A percentile compares a stretch with the other conserved stretches of the same genome.
Conservation (phyloP, 192 early-diverging fungal genomes). For the Chytriomyces sp. region DNA sequence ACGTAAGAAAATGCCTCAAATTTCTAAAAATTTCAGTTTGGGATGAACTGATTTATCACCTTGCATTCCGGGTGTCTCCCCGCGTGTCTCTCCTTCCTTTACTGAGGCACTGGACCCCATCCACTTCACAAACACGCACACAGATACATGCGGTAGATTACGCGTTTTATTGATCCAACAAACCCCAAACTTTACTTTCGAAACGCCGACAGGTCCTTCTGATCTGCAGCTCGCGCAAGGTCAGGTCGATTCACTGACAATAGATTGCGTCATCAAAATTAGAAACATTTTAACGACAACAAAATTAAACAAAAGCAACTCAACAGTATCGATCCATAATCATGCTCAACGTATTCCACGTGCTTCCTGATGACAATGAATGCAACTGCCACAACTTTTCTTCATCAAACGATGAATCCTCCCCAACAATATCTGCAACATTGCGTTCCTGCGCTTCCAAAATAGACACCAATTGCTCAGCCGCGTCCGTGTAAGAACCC, state of each 20-base stretch:
- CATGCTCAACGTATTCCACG: constrained; percentile 87
- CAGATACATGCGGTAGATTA: too few relatives aligned
- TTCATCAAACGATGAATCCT: constrained; percentile 39
- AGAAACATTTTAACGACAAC: background rate
- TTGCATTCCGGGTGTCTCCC: too few relatives aligned
- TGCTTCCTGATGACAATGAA: constrained; percentile 58
- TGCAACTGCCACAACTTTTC: constrained; percentile 44
- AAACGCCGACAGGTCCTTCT: constrained; percentile 79
- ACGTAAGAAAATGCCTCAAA: too few relatives aligned
- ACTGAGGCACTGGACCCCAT: too few relatives aligned
- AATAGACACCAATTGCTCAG: constrained; percentile 89
- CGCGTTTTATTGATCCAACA: too few relatives aligned
- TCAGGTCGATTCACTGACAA: constrained; percentile 80
- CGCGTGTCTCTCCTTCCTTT: too few relatives aligned
- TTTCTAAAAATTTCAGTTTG: too few relatives aligned
- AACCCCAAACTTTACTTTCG: background rate
- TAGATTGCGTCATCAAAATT: constrained; percentile 44
- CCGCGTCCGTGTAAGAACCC: constrained; percentile 85
- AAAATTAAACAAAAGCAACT: constrained; percentile 33
- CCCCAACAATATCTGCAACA: constrained; percentile 39
- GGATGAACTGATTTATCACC: too few relatives aligned
- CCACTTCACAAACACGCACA: too few relatives aligned
- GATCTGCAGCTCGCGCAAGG: constrained; percentile 77
- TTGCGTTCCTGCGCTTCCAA: constrained; percentile 74
- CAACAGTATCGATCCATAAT: constrained; percentile 54